phyloP scores from a whole-genome alignment of 257 asterid species.

The Nicotiana tabacum region DNA sequence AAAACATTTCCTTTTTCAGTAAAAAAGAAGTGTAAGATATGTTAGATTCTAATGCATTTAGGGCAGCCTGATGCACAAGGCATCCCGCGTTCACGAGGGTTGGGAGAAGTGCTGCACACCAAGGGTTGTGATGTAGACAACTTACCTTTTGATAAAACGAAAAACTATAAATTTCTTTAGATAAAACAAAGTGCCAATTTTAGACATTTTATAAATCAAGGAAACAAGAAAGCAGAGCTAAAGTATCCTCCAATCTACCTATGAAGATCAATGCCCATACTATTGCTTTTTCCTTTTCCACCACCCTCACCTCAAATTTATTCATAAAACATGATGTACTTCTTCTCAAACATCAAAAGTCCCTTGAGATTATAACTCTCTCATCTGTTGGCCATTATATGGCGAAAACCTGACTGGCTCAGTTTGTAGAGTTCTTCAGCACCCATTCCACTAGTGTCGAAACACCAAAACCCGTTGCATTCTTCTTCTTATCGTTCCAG shows the following conservation, averaged over 20 bases:
- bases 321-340: background rate
- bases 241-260: background rate
- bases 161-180: background rate
- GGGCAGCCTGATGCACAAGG: too few relatives aligned
- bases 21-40: too few relatives aligned
- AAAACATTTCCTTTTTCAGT: too few relatives aligned
- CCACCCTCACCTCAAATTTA: background rate
- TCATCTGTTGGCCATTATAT: background rate
- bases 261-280: background rate
- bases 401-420: background rate
- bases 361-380: background rate
- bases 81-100: too few relatives aligned
- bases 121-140: too few relatives aligned
- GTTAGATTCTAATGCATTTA: too few relatives aligned
- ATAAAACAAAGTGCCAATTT: background rate
- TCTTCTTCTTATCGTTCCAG: constrained; percentile 74
- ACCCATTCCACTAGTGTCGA: constrained; percentile 92
- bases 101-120: too few relatives aligned
- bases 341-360: background rate
- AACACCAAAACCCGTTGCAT: constrained; percentile 82
- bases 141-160: too few relatives aligned
- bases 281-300: constrained; percentile 3
- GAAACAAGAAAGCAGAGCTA: background rate
- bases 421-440: constrained; percentile 52
- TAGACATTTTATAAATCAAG: background rate